Base-by-base conservation (phyloP, 495 filamentous ascomycete genomes). In the Penicillium manginii region DNA sequence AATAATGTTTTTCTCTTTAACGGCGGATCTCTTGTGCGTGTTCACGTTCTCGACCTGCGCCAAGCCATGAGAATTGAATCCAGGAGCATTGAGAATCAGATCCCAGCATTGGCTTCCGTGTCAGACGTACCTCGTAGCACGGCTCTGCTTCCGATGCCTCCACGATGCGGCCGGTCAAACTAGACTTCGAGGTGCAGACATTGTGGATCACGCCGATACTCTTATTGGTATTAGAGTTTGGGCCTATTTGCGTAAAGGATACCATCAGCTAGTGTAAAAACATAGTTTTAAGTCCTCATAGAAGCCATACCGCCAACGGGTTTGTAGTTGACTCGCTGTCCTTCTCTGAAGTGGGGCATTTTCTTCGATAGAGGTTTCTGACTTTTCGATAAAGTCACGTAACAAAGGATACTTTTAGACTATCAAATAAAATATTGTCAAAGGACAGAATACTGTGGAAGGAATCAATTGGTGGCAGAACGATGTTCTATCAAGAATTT, bases 1-100 rank as follows among this genome's bases (percentile, higher is more conserved):
- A 47, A 75, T 19, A 52, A 75, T 76, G 55, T 71, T 76, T 17
- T 55, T 29, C 50, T 76, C 69, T 57, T 73, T 75, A 19, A 75
- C 69, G 4, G 67, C 62, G 5, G 70, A 72, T 29, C 56, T 61
- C 63, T 73, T 75, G 42, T 62, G 68, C 31, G 70, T 76, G 19
- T 69, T 59, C 47, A 50, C 50, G 39, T 76, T 76, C 52, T 76
- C 73, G 50, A 76, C 67, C 65, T 73, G 32, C 7, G 14, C 23
- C 46, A 47, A 23, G 11, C 17, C 26, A 47, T 56, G 47, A 61
- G 55, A 19, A 54, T 22, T 52, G n/a, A n/a, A 54, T n/a, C 22
- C 39, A 45, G 15, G n/a, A 48, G 52, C 35, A 33, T 50, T 47
- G 54, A 14, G 3, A 40, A 19, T 19, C 45, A 11, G 21, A 14